Base-by-base conservation (phyloP, 305 asterid genomes). In the Ilex paraguariensis region DNA sequence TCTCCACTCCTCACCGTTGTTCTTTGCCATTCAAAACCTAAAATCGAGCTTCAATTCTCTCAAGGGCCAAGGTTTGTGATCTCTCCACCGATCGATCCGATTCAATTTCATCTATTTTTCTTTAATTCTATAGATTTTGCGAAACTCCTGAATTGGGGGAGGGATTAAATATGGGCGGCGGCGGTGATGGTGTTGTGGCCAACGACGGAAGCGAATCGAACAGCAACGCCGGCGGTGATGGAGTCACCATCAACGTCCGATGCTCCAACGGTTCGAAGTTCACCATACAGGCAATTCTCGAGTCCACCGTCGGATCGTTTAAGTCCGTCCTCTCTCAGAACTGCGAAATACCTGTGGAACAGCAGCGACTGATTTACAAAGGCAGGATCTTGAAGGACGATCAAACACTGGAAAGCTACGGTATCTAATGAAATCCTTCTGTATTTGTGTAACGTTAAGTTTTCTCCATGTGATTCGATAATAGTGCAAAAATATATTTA, bases 301-400 rank as follows among this genome's bases (percentile, higher is more conserved):
- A 71, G 7, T 71, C 80, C 17, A 68, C 66, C 17, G 81, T 80
- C 45, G 74, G 56, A 72, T 63, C 80, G 12, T 80, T 80, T 66
- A 80, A 80, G 72, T 70, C 76, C 13, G 30, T 60, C 53, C 63
- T 80, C 17, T 68, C 73, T 17, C 72, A 70, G 72, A 71, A 66
- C 49, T 70, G 78, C 52, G 85, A 80, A 8, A 71, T 80, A 57
- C 79, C 85, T 14, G 65, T 74, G 10, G 72, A 73, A 33, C 82
- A 76, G 69, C 85, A 80, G 72, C 68, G 85, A 11, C 49, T 76
- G 76, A 76, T 80, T 74, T 80, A 80, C 44, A 80, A 77, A 49
- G 85, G 85, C 15, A 75, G 85, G 74, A 77, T 80, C 75, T 66
- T 80, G 48, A 80, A 80, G 71, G 82, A 77, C 45, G 82, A 80